phyloP scores from a whole-genome alignment of 176 grass and related monocot genomes.

The Avena insularis region DNA sequence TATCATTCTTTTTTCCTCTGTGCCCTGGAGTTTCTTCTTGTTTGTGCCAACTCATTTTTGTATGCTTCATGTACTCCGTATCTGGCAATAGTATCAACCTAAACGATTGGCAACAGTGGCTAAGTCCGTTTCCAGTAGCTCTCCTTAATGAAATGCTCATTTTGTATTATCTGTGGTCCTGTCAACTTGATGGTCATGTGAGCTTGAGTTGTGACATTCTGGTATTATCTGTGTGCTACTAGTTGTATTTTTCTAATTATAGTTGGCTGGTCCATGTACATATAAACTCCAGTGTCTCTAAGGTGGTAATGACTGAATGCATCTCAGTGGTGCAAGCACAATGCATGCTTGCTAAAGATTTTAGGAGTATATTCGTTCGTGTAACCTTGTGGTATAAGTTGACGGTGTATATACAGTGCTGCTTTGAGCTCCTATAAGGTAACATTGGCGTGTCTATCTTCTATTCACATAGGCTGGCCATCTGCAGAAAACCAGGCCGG shows the following conservation, averaged over 20 bases:
- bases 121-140: neutral
- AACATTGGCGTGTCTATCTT: constrained; percentile 24
- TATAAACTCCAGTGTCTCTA: constrained; percentile 7
- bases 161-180: neutral
- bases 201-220: neutral
- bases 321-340: neutral
- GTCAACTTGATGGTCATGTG: constrained; percentile 5
- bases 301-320: neutral
- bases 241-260: neutral
- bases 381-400: neutral
- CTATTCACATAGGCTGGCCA: constrained; percentile 35
- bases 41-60: constrained; percentile 24
- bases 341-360: neutral
- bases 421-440: constrained; percentile 32
- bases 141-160: neutral
- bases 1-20: neutral
- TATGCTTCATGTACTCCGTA: constrained; percentile 1
- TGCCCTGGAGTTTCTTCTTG: neutral
- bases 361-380: neutral
- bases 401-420: constrained; percentile 33
- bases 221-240: neutral
- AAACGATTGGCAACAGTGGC: neutral
- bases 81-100: neutral
- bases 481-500: constrained; percentile 9
- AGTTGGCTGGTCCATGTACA: too few species aligned